Evolutionary conservation across 495 filamentous ascomycete species (phyloP).

Genomic region (Stereocaulon alpinum): DNA sequence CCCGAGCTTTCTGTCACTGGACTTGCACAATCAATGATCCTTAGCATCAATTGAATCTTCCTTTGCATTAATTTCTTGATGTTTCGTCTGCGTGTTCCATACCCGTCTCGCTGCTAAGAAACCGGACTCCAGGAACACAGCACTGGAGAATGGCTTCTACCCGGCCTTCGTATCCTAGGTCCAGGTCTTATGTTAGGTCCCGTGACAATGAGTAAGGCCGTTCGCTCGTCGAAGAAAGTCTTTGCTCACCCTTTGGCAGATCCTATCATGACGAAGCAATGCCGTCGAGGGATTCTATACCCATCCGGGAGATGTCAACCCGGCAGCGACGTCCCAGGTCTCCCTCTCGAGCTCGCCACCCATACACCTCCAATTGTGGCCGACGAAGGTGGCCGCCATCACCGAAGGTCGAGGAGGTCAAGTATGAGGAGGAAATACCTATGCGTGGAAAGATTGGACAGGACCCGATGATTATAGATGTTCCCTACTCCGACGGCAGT

Average conservation of each 20-base stretch:
- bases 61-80: background rate
- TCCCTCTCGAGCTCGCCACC: constrained; percentile 7
- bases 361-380: constrained; percentile 13
- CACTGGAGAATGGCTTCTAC: background rate
- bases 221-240: background rate
- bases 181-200: background rate
- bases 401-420: constrained; percentile 16
- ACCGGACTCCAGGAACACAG: background rate
- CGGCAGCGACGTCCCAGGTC: constrained; percentile 14
- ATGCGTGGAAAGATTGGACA: constrained; percentile 39
- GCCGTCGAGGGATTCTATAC: background rate
- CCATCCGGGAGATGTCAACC: background rate
- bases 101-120: background rate
- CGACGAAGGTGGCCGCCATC: constrained; percentile 15
- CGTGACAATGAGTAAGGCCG: background rate
- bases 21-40: background rate
- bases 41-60: background rate
- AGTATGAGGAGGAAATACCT: constrained; percentile 14
- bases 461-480: constrained; percentile 33
- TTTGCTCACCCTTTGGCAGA: background rate
- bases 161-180: background rate
- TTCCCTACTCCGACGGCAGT: constrained; percentile 14
- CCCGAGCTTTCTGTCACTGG: background rate
- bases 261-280: background rate
- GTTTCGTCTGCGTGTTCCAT: background rate